Evolutionary conservation across 805 yeast species (phyloP), one percentile per base, ranked within the genome.

Genomic region (Kluyveromyces dobzhanskii): DNA sequence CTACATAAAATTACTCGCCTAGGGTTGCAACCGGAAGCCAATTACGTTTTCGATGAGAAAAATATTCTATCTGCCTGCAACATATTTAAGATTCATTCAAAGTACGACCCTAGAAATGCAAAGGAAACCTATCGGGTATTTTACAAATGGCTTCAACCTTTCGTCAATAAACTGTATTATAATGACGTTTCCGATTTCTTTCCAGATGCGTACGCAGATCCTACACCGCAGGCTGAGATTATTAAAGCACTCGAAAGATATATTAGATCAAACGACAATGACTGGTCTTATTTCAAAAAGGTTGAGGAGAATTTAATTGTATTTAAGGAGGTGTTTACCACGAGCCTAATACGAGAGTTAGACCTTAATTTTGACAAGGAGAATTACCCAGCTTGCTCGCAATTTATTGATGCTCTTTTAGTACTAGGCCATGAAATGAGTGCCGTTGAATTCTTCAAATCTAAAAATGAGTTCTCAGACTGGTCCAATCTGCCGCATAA

Each of bases 281-380:
- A 51, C 40, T 27, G 16, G 19, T 40, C 44, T 3, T 45, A 45
- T 17, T 55, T 35, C 35, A 42, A 33, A 8, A 45, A 45, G 29
- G 45, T 50, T 3, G 37, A 44, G 13, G 50, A 48, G n/a, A 49
- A 53, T 27, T 39, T 50, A 11, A 47, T 44, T 12, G 47, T 56
- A 23, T 35, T 58, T 8, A 51, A 50, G 37, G 90, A 81, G 50
- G 65, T 84, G 14, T 84, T 85, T 53, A 80, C 81, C 30, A 80
- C 73, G 53, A 84, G 92, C 0, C 68, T 82, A 6, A 55, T 85
- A 12, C 59, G 76, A 33, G 94, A 85, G 53, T 67, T 84, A 42
- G 88, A 82, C 37, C 58, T 68, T 23, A 78, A 71, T 44, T 69
- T 71, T 43, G 75, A 71, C 32, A 51, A 66, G 2, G 60, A 66